Base-by-base conservation (phyloP, 176 grass and related monocot genomes). In the Oryza australiensis region DNA sequence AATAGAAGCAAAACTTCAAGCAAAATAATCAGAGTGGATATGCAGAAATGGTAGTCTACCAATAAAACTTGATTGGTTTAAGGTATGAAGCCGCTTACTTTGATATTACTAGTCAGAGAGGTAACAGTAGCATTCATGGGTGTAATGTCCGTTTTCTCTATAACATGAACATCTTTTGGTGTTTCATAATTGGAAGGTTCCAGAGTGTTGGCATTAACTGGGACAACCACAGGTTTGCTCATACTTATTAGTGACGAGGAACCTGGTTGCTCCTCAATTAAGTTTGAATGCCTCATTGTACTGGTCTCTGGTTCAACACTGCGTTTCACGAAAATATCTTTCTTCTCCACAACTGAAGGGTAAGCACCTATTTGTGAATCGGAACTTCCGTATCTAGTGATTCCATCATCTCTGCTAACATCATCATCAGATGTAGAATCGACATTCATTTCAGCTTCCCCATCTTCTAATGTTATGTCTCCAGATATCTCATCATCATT, bases 151-250 rank as follows among this genome's bases (percentile, higher is more conserved):
- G 62, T 76, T 74, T 94, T 90, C 86, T 94, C 92, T 70, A 94
- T 79, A 82, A 87, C 86, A 55, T 82, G 72, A 83, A 86, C 88
- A 93, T 94, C 84, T 80, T 88, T 87, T 53, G 86, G 89, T 68
- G 79, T 83, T 66, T 85, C 80, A 85, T 83, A 87, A 70, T 42
- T 84, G 37, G 46, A 53, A 91, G 90, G 79, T 82, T 89, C 93
- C 79, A 75, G 60, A 7, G 63, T 86, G 73, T 69, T 88, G 64
- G 71, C 78, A 86, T 89, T 85, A 91, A 79, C 90, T 65, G 80
- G 78, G 74, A 67, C 48, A 82, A 78, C 69, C 28, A 85, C 62
- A 48, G 72, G 28, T 88, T 93, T 92, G 75, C 65, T 91, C 46
- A 66, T 46, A 77, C 28, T 77, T 75, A 73, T 73, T 84, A 79